Base-by-base conservation (phyloP, 768 basidiomycete genomes). In the Obba rivulosa region DNA sequence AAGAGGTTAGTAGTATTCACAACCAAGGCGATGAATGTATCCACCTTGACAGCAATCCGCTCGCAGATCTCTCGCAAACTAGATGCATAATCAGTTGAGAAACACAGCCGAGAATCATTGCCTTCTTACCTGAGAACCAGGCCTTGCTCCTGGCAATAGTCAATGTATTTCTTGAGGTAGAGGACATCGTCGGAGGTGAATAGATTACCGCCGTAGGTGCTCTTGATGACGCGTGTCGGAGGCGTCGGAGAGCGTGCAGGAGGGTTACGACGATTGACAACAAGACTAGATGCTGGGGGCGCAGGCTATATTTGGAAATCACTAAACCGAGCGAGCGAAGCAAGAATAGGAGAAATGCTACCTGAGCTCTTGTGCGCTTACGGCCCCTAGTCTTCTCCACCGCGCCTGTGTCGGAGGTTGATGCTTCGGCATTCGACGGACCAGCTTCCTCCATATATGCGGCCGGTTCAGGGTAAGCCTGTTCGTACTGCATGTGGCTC, bases 81-180 rank as follows among this genome's bases (percentile, higher is more conserved):
- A 53, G 18, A 22, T 7, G 13, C 13, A 31, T 31, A 7, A 31
- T 31, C 13, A 31, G 13, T 13, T 7, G 13, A 31, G 28, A 13
- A 31, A 13, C 13, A 5, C 13, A 5, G 5, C 28, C 28, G 28
- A 34, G 17, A 10, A 20, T n/a, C 13, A 23, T 2, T 4, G 25
- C 40, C 17, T 23, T 43, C 55, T 39, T 46, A 85, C 85, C 85
- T 90, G 38, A 92, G 70, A 8, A 91, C 87, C 8, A 90, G 65
- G 34, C 90, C 89, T 63, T 91, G 85, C 48, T 91, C 87, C 58
- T 90, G 88, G 59, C 90, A 92, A 57, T 90, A 92, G 56, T 91
- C 87, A 40, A 92, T 92, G 61, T 92, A 92, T 61, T 81, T 85
- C 60, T 90, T 89, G 52, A 92, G 74, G 62, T 92, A 92, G 31